These are phyloP conservation scores for Phytophthora macrochlamydospora DNA, from an alignment of 352 stramenopile genomes.

Conservation along the genomic window DNA sequence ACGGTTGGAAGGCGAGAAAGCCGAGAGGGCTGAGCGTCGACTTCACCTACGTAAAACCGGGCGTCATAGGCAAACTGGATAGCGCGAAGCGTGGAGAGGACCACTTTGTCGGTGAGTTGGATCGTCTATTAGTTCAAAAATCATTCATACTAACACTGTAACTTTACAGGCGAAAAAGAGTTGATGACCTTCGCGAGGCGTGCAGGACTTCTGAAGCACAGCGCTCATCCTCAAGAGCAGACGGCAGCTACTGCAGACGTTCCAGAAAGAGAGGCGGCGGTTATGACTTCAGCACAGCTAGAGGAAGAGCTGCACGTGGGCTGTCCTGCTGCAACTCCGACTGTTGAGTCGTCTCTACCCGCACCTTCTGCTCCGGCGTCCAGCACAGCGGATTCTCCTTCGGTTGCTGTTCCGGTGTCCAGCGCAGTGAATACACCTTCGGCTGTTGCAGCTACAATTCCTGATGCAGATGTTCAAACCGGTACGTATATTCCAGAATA, in stretches of 20 bases:
- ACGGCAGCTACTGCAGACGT: background rate
- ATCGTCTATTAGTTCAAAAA: background rate
- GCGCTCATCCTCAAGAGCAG: too few species aligned
- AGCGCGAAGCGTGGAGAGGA: background rate
- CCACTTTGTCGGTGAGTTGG: conserved; percentile 2
- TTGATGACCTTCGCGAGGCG: conserved; percentile 1
- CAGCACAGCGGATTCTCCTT: too few species aligned
- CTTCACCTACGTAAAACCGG: conserved; percentile 9
- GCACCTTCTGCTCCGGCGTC: too few species aligned
- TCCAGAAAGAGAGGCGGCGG: too few species aligned
- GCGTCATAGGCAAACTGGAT: conserved; percentile 2
- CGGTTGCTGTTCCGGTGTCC: too few species aligned
- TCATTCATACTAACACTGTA: background rate
- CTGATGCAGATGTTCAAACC: background rate
- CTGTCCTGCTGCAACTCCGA: too few species aligned
- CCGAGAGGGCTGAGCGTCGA: background rate
- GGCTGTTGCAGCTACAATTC: background rate
- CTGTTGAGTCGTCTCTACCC: too few species aligned
- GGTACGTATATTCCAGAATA: background rate
- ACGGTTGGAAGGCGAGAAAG: background rate
- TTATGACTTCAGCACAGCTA: too few species aligned
- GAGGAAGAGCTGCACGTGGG: too few species aligned
- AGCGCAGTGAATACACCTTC: too few species aligned
- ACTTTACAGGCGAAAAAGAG: conserved; percentile 3
- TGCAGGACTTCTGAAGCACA: background rate